Evolutionary conservation across 2,329 filamentous ascomycete species (phyloP), one percentile per base, ranked within the genome.

Genomic region (Biscogniauxia marginata): DNA sequence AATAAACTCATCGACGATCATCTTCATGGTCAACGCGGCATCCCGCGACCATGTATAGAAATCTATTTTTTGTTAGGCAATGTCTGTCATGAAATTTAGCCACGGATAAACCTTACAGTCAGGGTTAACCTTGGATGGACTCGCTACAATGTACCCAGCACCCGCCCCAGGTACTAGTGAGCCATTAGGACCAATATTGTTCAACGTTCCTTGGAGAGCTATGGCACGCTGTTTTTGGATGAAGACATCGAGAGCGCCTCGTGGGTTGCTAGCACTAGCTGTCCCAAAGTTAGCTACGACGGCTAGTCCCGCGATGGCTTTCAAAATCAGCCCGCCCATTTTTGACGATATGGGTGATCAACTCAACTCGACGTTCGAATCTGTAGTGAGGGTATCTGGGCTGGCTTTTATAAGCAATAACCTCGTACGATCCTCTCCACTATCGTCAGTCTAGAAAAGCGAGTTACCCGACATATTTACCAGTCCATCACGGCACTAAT

Each of bases 41-140:
- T 85, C 82, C 24, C 82, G 74, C 2, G 80, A 81, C 82, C 82
- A 85, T 0, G 81, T 83, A 61, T 79, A 84, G 67, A 77, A 84
- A 62, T 84, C 80, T 83, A 24, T 13, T n/a, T 11, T 48, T 13
- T 1, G 22, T 65, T 47, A 62, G 51, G 19, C 44, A 18, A 11
- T 24, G 23, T n/a, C 3, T 39, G 9, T 16, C 30, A 6, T 9
- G 2, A 8, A 24, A 30, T 7, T 13, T 24, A 13, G 21, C 20
- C 30, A 11, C 4, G 1, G 7, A 18, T 16, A 19, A 4, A 18
- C 70, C 76, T 67, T 64, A 83, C 81, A 86, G 63, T 84, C 72
- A 1, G 83, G 83, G 62, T 80, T 70, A 3, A 61, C 68, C n/a
- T 74, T 81, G 7, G 78, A 82, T 18, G 82, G 82, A 63, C 80